Percentiles rank a stretch among this genome's conserved stretches.
Evolutionary conservation across 2,329 filamentous ascomycete species (phyloP).

Genomic region (Epichloe sylvatica): DNA sequence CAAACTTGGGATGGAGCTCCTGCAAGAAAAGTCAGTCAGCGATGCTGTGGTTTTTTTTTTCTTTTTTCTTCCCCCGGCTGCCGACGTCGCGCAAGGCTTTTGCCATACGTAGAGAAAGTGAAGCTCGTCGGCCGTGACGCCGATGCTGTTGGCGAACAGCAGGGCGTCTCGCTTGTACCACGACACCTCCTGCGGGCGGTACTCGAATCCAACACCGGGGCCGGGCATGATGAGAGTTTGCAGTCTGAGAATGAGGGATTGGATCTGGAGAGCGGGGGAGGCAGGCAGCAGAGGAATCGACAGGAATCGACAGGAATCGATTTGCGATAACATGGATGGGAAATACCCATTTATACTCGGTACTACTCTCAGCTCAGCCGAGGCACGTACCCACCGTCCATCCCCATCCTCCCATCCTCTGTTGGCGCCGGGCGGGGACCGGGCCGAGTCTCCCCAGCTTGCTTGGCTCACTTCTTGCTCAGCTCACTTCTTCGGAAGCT

Average conservation of each 20-base stretch:
- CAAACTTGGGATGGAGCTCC: slow-evolving; percentile 79
- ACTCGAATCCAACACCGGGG: slow-evolving; percentile 62
- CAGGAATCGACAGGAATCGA: no score
- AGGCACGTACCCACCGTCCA: not conserved
- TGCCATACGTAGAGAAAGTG: slow-evolving; percentile 70
- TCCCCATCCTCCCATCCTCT: no score
- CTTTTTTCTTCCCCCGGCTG: rapidly evolving
- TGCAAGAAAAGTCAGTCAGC: slow-evolving; percentile 19
- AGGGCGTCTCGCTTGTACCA: slow-evolving; percentile 83
- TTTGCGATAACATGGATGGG: no score
- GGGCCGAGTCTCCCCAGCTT: no score
- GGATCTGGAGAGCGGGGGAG: not conserved
- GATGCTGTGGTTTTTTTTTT: not conserved
- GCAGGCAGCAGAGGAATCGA: no score
- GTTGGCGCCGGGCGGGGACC: no score
- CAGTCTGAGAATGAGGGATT: not conserved
- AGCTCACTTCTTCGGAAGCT: no score
- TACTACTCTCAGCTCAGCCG: not conserved
- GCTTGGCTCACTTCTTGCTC: no score
- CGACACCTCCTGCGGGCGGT: slow-evolving; percentile 57
- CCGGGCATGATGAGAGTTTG: slow-evolving; percentile 21
- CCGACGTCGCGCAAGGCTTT: not conserved
- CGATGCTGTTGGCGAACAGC: slow-evolving; percentile 83
- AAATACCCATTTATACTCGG: no score
- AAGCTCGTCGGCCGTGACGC: slow-evolving; percentile 71